Evolutionary conservation across 305 asterid species (phyloP).

Genomic region (Fraxinus floribunda): DNA sequence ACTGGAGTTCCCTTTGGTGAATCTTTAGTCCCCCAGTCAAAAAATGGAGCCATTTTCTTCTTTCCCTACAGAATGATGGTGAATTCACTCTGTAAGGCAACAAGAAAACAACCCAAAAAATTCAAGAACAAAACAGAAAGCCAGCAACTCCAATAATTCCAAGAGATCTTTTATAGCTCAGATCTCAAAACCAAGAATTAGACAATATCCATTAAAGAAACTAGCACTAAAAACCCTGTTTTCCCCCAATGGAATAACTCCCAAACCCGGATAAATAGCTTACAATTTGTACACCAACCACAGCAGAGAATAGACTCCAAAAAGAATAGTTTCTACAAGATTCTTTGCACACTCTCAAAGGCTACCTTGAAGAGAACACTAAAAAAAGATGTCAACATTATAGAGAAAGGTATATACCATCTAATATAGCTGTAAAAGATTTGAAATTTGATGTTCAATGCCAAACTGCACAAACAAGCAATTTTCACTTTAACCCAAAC

Average conservation of each 20-base stretch:
- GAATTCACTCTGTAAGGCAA: not conserved
- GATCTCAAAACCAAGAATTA: constrained; percentile 32
- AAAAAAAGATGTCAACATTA: constrained; percentile 35
- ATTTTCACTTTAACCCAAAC: not conserved
- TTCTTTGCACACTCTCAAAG: constrained; percentile 53
- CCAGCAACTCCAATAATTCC: not conserved
- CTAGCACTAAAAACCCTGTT: not conserved
- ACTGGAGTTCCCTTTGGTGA: constrained; percentile 52
- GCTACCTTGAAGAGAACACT: constrained; percentile 34
- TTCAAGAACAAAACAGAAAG: constrained; percentile 6
- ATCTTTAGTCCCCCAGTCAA: constrained; percentile 46
- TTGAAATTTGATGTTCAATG: constrained; percentile 9
- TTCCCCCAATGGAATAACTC: constrained; percentile 18
- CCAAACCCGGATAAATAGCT: constrained; percentile 25
- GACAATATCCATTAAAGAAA: constrained; percentile 25
- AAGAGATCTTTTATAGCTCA: constrained; percentile 26
- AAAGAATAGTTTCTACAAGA: constrained; percentile 32
- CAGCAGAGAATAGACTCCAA: constrained; percentile 18
- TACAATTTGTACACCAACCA: constrained; percentile 19
- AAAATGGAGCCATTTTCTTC: constrained; percentile 59
- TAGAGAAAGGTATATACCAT: constrained; percentile 54
- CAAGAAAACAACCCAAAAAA: constrained; percentile 1
- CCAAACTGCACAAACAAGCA: constrained; percentile 14
- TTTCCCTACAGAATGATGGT: constrained; percentile 1
- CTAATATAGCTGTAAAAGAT: constrained; percentile 22